phyloP scores from a whole-genome alignment of 2,329 filamentous ascomycete genomes.

The Blastomyces parvus region DNA sequence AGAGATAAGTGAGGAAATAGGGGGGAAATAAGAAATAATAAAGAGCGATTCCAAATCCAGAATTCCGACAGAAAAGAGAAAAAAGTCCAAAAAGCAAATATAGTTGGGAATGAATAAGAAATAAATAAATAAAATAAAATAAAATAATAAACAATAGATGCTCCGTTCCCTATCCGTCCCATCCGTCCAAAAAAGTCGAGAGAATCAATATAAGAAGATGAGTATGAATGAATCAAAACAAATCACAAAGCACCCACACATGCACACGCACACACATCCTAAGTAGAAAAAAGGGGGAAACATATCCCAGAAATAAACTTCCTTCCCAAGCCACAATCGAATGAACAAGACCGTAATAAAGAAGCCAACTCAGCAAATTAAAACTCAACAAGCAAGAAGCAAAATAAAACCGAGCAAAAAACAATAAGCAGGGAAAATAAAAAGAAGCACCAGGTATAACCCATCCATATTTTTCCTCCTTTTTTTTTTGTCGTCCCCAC shows the following conservation, averaged over 20 bases:
- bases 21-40: not conserved
- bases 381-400: not conserved
- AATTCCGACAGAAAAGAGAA: not conserved
- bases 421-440: too few relatives aligned
- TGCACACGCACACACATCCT: not conserved
- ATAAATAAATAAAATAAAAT: not conserved
- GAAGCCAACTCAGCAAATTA: not conserved
- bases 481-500: not conserved
- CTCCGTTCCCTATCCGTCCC: not conserved
- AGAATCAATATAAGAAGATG: too few relatives aligned
- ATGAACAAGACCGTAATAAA: too few relatives aligned
- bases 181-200: not conserved
- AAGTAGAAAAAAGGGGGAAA: not conserved
- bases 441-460: slow-evolving; percentile 21
- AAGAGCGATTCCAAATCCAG: not conserved
- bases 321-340: not conserved
- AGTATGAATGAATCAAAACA: not conserved
- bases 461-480: not conserved
- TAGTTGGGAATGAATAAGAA: not conserved
- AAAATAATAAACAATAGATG: not conserved
- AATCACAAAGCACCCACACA: not conserved
- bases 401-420: not conserved
- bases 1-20: not conserved
- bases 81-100: not conserved
- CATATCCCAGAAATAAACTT: not conserved